A percentile compares a stretch with the other conserved stretches of the same genome.
Conservation (phyloP, 495 filamentous ascomycete species). For the Xylaria telfairii region DNA sequence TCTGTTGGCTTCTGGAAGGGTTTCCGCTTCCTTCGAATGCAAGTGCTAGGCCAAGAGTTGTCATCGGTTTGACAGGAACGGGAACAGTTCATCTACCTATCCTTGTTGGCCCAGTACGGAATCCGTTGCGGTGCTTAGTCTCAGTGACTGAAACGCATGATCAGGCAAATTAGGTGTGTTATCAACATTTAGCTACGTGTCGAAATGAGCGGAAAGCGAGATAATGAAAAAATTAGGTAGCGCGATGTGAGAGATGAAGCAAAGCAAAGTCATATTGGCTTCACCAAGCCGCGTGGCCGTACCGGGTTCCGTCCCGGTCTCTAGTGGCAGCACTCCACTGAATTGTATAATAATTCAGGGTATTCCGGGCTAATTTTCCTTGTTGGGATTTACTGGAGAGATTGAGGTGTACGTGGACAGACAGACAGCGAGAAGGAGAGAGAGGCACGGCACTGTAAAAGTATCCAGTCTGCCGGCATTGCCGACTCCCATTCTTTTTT, state of each 20-base stretch:
- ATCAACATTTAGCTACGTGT: neutral
- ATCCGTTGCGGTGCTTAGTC: neutral
- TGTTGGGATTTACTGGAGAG: neutral
- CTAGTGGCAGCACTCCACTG: neutral
- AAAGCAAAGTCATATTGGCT: neutral
- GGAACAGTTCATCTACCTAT: neutral
- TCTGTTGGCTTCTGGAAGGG: slow-evolving; percentile 1
- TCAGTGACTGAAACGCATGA: neutral
- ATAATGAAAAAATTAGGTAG: neutral
- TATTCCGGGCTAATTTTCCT: slow-evolving; percentile 10
- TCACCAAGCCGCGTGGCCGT: slow-evolving; percentile 1
- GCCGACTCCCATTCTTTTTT: neutral
- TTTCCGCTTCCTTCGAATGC: slow-evolving; percentile 14
- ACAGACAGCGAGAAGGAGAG: neutral
- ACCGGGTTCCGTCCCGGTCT: neutral
- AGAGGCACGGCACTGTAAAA: too few species aligned
- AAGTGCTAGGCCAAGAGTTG: neutral
- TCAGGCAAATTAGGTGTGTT: neutral
- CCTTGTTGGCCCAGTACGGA: neutral
- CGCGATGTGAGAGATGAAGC: neutral
- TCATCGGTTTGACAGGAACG: neutral
- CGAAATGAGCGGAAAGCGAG: neutral
- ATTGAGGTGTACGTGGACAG: neutral
- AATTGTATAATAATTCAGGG: neutral
- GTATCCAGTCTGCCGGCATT: slow-evolving; percentile 17